Evolutionary conservation across 345 rosid species (phyloP), one percentile per base, ranked within the genome.

Genomic region (Salix exigua): DNA sequence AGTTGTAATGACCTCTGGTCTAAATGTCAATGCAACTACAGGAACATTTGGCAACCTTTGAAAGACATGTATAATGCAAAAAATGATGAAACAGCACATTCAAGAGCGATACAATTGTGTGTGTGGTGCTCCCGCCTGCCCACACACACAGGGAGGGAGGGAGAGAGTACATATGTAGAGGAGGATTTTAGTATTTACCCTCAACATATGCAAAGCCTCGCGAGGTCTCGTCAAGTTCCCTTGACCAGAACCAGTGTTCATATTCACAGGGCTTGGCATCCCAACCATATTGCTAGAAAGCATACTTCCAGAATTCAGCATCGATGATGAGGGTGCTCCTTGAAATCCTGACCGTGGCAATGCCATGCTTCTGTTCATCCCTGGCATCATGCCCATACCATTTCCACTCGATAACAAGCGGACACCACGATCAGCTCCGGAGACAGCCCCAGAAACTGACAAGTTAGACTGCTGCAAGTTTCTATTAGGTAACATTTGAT

Each of bases 161-260:
- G 62, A 10, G 62, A n/a, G 26, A 55, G 25, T 6, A 2, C 40
- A 66, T 19, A 17, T 44, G 23, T 48, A n/a, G 68, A 82, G 33
- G 73, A 51, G 63, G 28, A 55, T n/a, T 55, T 42, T 30, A 68
- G 26, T 68, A 86, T 89, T 83, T 82, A 94, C 99, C 87, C 91
- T 89, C 86, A 86, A 87, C 85, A 88, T 76, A 75, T 90, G 97
- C 89, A 90, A 66, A 72, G 86, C 62, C 68, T 94, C 98, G 50
- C 89, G 96, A 69, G 98, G 85, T 82, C 97, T 92, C 87, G 85
- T 85, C 19, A 97, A 80, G 80, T 86, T 91, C 77, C 94, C 96
- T 83, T 88, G 94, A 79, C 88, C 85, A 82, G 93, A 81, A 79
- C 85, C 86, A 73, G 89, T 76, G 79, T 92, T 94, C 86, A 89